A percentile compares a stretch with the other conserved stretches of the same genome.
These are phyloP conservation scores for Bipolaris victoriae DNA, from an alignment of 2,329 filamentous ascomycete genomes.

Conservation along the genomic window DNA sequence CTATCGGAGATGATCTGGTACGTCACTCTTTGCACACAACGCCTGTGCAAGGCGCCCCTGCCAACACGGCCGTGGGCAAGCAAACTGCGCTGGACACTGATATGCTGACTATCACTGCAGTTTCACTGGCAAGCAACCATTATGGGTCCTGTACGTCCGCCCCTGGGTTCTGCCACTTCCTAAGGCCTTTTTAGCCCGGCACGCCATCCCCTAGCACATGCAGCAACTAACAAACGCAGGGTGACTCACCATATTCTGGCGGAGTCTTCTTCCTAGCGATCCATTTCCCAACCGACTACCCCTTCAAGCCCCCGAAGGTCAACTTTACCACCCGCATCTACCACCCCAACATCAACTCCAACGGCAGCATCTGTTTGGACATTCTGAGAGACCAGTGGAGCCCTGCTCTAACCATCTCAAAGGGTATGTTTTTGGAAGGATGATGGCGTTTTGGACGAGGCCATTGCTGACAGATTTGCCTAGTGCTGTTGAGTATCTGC, in stretches of 20 bases:
- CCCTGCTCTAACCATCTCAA: conserved; percentile 95
- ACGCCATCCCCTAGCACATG: not conserved
- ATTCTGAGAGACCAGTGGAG: conserved; percentile 99
- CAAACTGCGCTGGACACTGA: conserved; percentile 20
- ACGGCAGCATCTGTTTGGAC: conserved; percentile 98
- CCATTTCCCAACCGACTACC: conserved; percentile 99
- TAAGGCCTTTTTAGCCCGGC: not conserved
- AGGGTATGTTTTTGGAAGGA: conserved; percentile 68
- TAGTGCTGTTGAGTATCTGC: conserved; percentile 97
- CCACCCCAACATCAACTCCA: conserved; percentile 99
- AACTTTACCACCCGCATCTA: conserved; percentile 99
- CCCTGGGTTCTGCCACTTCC: not conserved
- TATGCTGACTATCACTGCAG: conserved; percentile 58
- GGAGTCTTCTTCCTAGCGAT: conserved; percentile 99
- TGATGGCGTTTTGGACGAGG: not conserved
- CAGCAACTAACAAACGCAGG: conserved; percentile 59
- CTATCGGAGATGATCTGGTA: conserved; percentile 97
- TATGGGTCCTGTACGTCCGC: conserved; percentile 90
- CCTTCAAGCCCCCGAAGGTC: conserved; percentile 99
- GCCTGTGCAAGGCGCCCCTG: conserved; percentile 39
- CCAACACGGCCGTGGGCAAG: conserved; percentile 19
- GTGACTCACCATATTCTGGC: conserved; percentile 96
- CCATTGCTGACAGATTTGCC: conserved; percentile 6
- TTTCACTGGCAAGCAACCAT: conserved; percentile 99
- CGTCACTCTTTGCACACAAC: conserved; percentile 51